Evolutionary conservation across 139 green algal genomes (phyloP).

Genomic region (Chlorella sorokiniana): DNA sequence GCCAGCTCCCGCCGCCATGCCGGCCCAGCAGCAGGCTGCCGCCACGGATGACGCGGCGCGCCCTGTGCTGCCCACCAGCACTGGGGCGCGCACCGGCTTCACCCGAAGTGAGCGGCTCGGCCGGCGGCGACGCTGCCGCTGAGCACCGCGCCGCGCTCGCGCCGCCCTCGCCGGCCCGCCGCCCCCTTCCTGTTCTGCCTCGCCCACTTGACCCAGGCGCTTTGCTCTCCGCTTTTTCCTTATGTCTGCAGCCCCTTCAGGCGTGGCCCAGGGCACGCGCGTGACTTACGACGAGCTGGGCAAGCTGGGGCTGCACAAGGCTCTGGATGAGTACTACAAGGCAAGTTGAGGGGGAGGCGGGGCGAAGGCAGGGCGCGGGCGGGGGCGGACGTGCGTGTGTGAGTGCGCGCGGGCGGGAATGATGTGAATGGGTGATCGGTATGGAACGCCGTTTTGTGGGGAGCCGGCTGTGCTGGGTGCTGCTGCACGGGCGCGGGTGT

Average conservation of each 20-base stretch:
- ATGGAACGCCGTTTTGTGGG: no score
- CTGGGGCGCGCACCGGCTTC: constrained; percentile 11
- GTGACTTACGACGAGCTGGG: constrained; percentile 34
- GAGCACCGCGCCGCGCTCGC: neutral
- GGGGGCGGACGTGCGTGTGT: neutral
- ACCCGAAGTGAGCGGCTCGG: neutral
- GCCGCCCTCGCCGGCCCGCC: neutral
- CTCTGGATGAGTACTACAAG: constrained; percentile 40
- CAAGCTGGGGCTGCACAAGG: constrained; percentile 33
- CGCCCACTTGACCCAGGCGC: neutral
- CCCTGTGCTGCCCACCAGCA: neutral
- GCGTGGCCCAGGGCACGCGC: neutral
- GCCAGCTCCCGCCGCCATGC: no score
- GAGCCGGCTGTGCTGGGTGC: neutral
- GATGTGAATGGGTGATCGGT: no score
- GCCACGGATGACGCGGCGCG: constrained; percentile 1
- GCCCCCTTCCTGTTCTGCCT: neutral
- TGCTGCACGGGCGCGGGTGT: neutral
- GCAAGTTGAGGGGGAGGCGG: neutral
- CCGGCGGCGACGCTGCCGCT: neutral
- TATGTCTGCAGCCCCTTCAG: constrained; percentile 2
- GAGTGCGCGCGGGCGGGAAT: no score
- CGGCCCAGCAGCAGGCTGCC: no score
- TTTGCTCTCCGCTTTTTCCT: neutral
- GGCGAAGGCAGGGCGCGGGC: neutral